phyloP scores from a whole-genome alignment of 129 eudicot species.

The Flaveria trinervia region DNA sequence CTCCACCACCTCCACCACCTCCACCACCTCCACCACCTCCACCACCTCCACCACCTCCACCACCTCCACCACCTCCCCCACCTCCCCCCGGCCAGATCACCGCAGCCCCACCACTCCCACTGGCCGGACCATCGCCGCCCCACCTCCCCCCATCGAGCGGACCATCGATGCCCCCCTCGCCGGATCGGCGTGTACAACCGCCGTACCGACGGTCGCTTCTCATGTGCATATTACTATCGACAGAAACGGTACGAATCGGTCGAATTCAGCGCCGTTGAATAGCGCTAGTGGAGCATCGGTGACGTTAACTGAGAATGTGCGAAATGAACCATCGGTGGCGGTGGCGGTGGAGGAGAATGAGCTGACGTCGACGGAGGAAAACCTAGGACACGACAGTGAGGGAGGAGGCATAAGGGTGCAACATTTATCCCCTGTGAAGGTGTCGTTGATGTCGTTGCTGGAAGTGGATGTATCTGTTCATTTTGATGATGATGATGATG shows the following conservation, averaged over 20 bases:
- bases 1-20: too few species aligned
- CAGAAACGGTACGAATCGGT: conserved; percentile 2
- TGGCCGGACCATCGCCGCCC: too few species aligned
- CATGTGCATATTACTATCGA: conserved; percentile 38
- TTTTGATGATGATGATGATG: conserved; percentile 42
- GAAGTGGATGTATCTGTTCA: conserved; percentile 62
- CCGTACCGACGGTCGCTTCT: conserved; percentile 27
- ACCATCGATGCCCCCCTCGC: too few species aligned
- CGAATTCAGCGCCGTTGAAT: neutral
- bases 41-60: too few species aligned
- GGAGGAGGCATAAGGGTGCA: too few species aligned
- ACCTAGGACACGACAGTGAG: conserved; percentile 19
- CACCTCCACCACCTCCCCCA: too few species aligned
- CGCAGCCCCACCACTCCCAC: too few species aligned
- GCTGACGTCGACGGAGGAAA: conserved; percentile 20
- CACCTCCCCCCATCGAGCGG: too few species aligned
- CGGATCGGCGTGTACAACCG: conserved; percentile 47
- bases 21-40: too few species aligned
- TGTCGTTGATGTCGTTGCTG: conserved; percentile 82
- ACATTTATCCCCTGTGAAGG: conserved; percentile 53
- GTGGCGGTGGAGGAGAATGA: conserved; percentile 20
- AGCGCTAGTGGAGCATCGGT: conserved; percentile 18
- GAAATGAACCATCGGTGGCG: conserved; percentile 28
- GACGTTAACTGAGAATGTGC: conserved; percentile 4
- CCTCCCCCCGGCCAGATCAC: too few species aligned